Evolutionary conservation across 2,329 filamentous ascomycete genomes (phyloP).

Genomic region (Diaporthe vaccinii): DNA sequence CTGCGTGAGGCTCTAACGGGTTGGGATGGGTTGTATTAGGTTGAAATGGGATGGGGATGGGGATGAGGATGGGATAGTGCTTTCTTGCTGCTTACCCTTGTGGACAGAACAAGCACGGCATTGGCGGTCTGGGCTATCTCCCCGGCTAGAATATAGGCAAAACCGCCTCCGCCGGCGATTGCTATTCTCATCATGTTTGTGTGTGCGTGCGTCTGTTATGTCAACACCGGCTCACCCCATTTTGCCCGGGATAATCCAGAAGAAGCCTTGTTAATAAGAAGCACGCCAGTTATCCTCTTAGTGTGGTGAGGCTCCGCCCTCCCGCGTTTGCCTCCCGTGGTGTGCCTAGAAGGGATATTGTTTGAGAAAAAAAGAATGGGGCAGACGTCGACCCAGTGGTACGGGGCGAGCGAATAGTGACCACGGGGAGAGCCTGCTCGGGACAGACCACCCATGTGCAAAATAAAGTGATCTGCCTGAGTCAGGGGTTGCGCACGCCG

Average conservation of each 20-base stretch:
- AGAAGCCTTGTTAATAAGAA: slow-evolving; percentile 31
- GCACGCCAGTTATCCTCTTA: neutral
- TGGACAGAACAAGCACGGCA: slow-evolving; percentile 78
- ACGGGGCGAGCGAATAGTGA: slow-evolving; percentile 27
- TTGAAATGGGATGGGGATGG: neutral
- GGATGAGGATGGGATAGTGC: slow-evolving; percentile 43
- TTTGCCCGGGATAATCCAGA: slow-evolving; percentile 33
- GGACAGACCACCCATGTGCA: slow-evolving; percentile 29
- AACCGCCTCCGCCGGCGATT: slow-evolving; percentile 61
- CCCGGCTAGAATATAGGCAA: slow-evolving; percentile 61
- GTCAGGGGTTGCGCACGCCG: slow-evolving; percentile 37
- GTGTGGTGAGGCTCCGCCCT: slow-evolving; percentile 28
- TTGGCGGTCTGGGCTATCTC: slow-evolving; percentile 75
- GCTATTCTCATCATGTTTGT: slow-evolving; percentile 62
- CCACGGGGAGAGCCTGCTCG: slow-evolving; percentile 35
- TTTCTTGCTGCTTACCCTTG: slow-evolving; percentile 68
- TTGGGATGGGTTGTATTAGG: neutral
- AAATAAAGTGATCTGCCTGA: slow-evolving; percentile 33
- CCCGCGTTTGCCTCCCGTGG: slow-evolving; percentile 15
- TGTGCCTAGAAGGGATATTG: slow-evolving; percentile 24
- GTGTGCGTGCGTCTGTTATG: slow-evolving; percentile 1
- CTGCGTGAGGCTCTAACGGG: neutral
- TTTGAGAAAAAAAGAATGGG: slow-evolving; percentile 18
- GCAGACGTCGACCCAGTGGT: slow-evolving; percentile 23
- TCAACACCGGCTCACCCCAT: slow-evolving; percentile 13